These are phyloP conservation scores for Globisporangium radiosum DNA, from an alignment of 352 stramenopile genomes.

Conservation along the genomic window DNA sequence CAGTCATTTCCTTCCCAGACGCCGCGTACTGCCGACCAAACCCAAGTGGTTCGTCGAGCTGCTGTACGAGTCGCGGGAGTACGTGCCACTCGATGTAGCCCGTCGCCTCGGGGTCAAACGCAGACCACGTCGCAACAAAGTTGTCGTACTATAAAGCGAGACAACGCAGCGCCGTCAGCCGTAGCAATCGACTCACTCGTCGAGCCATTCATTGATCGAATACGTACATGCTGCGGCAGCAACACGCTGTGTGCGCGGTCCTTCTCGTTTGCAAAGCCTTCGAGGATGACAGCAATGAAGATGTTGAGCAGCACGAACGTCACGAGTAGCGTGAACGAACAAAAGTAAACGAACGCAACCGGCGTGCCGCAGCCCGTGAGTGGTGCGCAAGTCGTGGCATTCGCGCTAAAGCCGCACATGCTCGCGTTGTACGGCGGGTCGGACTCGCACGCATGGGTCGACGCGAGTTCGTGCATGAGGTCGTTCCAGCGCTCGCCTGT, in stretches of 20 bases:
- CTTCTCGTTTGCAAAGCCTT: constrained; percentile 73
- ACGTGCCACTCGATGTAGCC: constrained; percentile 64
- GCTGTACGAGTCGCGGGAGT: constrained; percentile 54
- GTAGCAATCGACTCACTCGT: neutral
- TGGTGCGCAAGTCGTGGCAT: constrained; percentile 27
- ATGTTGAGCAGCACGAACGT: constrained; percentile 84
- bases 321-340: constrained; percentile 77
- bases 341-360: constrained; percentile 55
- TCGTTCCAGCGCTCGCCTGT: constrained; percentile 87
- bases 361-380: constrained; percentile 46
- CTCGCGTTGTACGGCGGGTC: constrained; percentile 26
- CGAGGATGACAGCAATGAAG: constrained; percentile 84
- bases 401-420: constrained; percentile 39
- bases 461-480: constrained; percentile 73
- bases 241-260: constrained; percentile 49
- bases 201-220: neutral
- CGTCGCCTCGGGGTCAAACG: constrained; percentile 72
- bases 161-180: neutral
- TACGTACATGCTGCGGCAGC: constrained; percentile 32
- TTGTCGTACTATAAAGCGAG: constrained; percentile 39
- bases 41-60: constrained; percentile 59
- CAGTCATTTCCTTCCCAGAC: constrained; percentile 40
- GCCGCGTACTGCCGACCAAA: constrained; percentile 38
- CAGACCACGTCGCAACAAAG: constrained; percentile 47
- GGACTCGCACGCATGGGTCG: constrained; percentile 18